Base-by-base conservation (phyloP, 768 basidiomycete genomes). In the Agaricus blazei region DNA sequence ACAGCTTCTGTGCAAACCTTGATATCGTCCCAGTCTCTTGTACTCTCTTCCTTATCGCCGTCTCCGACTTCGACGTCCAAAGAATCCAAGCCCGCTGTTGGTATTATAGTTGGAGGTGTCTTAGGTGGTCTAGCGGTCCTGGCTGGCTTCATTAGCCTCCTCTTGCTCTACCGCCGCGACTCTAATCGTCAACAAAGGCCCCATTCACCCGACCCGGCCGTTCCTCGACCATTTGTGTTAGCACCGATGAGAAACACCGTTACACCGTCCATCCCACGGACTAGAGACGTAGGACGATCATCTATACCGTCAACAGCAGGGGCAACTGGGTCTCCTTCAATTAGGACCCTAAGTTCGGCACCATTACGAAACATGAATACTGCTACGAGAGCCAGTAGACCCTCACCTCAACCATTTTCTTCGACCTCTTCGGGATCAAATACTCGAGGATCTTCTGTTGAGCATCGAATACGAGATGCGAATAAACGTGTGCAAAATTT, bases 391-490 rank as follows among this genome's bases (percentile, higher is more conserved):
- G 19, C 19, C 19, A 19, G 19, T 19, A 27, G 23, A 44, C 37
- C 43, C 9, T 14, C 36, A 19, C 3, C 29, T 9, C 9, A 42
- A 11, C 52, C 44, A 1, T 9, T 40, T 15, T 27, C 14, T 4
- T 3, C 9, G n/a, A 14, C 14, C 7, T 41, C 7, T 15, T 12
- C 40, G 40, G 9, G 27, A 31, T 41, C 49, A 29, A 34, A 34
- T 34, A 7, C 1, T 34, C 24, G 34, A 24, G 27, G 50, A 9
- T 43, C 51, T 15, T 12, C 9, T 53, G 67, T 26, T 40, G 63
- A 40, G 59, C 60, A 23, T 34, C 63, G 65, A 23, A 68, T 69
- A 40, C 54, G 56, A 24, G 65, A 64, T 37, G 58, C 69, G 7
- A 61, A 65, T 34, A 45, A 60, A 9, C 65, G 64, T 19, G 58